Percentiles rank a stretch among this genome's conserved stretches.
Conservation (phyloP, 257 asterid genomes). For the Solanum okadae region DNA sequence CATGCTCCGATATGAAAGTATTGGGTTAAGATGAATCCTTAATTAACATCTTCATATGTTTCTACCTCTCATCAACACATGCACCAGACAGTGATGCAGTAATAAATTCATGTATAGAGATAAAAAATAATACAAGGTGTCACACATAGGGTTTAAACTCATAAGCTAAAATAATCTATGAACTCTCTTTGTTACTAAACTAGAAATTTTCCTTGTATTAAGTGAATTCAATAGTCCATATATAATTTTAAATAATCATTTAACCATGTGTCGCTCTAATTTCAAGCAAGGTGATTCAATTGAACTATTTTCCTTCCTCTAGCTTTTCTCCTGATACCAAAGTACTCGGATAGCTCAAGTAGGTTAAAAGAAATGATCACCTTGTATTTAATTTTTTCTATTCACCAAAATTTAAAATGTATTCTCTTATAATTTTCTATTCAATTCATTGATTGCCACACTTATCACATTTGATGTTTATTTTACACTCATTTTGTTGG, state of each 20-base stretch:
- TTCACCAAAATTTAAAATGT: no score
- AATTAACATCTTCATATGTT: no score
- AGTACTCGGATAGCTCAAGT: background rate
- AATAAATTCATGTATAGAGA: background rate
- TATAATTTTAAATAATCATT: no score
- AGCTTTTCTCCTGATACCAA: background rate
- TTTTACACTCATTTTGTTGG: background rate
- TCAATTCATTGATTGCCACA: no score
- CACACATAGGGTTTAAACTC: background rate
- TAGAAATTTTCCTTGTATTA: background rate
- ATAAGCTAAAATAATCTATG: no score
- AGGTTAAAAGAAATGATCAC: background rate
- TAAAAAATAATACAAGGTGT: background rate
- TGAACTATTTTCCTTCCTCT: background rate
- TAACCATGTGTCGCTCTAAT: background rate
- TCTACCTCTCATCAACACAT: background rate
- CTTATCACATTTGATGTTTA: no score
- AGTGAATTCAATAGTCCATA: background rate
- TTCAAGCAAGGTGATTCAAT: background rate
- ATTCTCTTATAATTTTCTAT: no score
- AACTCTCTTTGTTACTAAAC: background rate
- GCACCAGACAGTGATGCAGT: background rate
- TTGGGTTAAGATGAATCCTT: background rate
- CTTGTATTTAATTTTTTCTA: background rate
- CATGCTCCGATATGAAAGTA: accelerated